phyloP scores from a whole-genome alignment of 768 basidiomycete genomes.

The Pilatotrama ljubarskyi region DNA sequence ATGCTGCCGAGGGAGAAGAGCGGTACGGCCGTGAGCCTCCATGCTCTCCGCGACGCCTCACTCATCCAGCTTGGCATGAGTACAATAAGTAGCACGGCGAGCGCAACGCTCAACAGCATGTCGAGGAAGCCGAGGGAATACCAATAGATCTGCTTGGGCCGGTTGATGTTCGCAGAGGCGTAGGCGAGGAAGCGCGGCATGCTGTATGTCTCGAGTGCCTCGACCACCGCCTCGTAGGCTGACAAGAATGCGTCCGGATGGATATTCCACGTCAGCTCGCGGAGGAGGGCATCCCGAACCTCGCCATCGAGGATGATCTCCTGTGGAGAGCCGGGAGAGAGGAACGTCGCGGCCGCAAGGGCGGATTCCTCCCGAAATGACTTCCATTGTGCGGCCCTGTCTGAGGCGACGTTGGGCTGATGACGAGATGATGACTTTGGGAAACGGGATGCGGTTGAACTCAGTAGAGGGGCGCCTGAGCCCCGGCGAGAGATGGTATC shows the following conservation, averaged over 20 bases:
- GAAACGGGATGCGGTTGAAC: neutral
- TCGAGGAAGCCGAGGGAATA: slow-evolving; percentile 31
- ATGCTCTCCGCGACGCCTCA: slow-evolving; percentile 26
- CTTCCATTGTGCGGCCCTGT: neutral
- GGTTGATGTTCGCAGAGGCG: slow-evolving; percentile 38
- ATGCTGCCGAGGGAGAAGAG: slow-evolving; percentile 33
- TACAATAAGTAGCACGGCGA: slow-evolving; percentile 25
- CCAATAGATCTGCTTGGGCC: slow-evolving; percentile 39
- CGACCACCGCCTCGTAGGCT: slow-evolving; percentile 37
- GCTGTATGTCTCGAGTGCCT: slow-evolving; percentile 31
- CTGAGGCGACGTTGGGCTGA: neutral
- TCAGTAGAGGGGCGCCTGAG: neutral
- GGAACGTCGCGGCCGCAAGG: slow-evolving; percentile 28
- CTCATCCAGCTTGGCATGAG: neutral
- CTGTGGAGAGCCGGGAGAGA: slow-evolving; percentile 22
- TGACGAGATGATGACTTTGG: neutral
- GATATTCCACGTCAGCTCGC: slow-evolving; percentile 31
- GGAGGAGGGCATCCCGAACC: slow-evolving; percentile 33
- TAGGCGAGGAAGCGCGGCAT: slow-evolving; percentile 36
- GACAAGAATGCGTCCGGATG: slow-evolving; percentile 41
- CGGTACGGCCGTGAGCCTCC: slow-evolving; percentile 35
- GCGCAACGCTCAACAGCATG: slow-evolving; percentile 29
- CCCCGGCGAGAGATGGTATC: neutral
- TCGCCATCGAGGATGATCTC: slow-evolving; percentile 26
- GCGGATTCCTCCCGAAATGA: slow-evolving; percentile 31